Evolutionary conservation across 78 protist species (phyloP).

Genomic region (Diacronema lutheri): DNA sequence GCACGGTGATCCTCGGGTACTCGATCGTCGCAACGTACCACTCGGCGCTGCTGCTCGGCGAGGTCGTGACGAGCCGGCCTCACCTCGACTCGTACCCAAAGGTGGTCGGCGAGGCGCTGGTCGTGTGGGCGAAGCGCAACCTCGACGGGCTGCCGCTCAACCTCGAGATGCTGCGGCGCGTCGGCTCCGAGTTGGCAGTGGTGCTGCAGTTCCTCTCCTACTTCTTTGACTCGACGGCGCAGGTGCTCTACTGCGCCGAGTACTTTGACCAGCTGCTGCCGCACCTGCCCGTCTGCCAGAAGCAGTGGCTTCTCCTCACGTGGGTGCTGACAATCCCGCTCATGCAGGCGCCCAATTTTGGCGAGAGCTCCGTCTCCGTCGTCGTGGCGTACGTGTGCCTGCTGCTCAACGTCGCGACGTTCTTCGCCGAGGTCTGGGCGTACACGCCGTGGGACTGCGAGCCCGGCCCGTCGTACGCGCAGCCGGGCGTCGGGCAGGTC

Average conservation of each 20-base stretch:
- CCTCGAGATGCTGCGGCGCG: background rate
- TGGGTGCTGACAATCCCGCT: background rate
- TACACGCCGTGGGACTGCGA: background rate
- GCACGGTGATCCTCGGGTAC: background rate
- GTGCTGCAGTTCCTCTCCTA: background rate
- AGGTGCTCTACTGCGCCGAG: background rate
- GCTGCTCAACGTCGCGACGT: background rate
- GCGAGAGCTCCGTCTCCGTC: background rate
- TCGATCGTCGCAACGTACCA: background rate
- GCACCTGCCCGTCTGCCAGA: background rate
- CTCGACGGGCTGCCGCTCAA: background rate
- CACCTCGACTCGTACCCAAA: background rate
- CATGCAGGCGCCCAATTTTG: background rate
- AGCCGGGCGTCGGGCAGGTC: background rate
- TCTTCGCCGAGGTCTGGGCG: background rate
- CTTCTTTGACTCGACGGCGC: background rate
- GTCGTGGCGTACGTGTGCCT: background rate
- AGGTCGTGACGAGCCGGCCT: background rate
- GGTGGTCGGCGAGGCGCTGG: background rate
- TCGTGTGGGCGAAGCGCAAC: background rate
- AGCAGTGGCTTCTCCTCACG: conserved; percentile 4
- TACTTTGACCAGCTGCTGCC: background rate
- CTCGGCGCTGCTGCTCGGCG: background rate
- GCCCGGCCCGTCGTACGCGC: background rate
- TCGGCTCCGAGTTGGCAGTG: background rate